Evolutionary conservation across 306 rosid genomes (phyloP).

Genomic region (Amphicarpaea edgeworthii): DNA sequence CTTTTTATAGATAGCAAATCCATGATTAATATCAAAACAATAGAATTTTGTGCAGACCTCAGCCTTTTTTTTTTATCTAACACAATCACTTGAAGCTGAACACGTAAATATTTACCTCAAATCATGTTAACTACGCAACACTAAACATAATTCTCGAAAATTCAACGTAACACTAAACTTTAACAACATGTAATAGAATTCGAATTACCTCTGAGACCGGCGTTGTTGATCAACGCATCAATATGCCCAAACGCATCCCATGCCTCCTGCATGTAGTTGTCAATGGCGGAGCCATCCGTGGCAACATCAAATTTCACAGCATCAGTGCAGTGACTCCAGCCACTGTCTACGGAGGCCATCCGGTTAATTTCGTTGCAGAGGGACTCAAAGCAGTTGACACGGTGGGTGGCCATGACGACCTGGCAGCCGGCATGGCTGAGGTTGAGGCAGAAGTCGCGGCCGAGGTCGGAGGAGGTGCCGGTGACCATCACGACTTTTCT

Average conservation of each 20-base stretch:
- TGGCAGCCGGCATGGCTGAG: slow-evolving; percentile 75
- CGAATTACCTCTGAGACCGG: slow-evolving; percentile 61
- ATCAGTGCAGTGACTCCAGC: slow-evolving; percentile 47
- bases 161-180: too few species aligned
- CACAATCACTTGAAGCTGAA: too few species aligned
- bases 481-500: slow-evolving; percentile 87
- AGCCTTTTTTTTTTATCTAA: too few species aligned
- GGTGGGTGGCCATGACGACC: slow-evolving; percentile 74
- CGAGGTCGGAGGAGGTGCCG: slow-evolving; percentile 88
- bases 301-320: slow-evolving; percentile 73
- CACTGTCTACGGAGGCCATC: neutral
- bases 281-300: slow-evolving; percentile 61
- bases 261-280: slow-evolving; percentile 63
- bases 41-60: too few species aligned
- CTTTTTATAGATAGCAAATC: too few species aligned
- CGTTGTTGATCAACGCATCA: slow-evolving; percentile 53
- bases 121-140: too few species aligned
- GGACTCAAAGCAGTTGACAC: slow-evolving; percentile 65
- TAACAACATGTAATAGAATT: too few species aligned
- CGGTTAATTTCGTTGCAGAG: slow-evolving; percentile 66
- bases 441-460: slow-evolving; percentile 72
- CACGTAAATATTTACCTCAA: too few species aligned
- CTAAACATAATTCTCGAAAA: too few species aligned
- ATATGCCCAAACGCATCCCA: slow-evolving; percentile 82
- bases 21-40: too few species aligned